phyloP scores from a whole-genome alignment of 352 stramenopile species.

The Phytophthora sojae region DNA sequence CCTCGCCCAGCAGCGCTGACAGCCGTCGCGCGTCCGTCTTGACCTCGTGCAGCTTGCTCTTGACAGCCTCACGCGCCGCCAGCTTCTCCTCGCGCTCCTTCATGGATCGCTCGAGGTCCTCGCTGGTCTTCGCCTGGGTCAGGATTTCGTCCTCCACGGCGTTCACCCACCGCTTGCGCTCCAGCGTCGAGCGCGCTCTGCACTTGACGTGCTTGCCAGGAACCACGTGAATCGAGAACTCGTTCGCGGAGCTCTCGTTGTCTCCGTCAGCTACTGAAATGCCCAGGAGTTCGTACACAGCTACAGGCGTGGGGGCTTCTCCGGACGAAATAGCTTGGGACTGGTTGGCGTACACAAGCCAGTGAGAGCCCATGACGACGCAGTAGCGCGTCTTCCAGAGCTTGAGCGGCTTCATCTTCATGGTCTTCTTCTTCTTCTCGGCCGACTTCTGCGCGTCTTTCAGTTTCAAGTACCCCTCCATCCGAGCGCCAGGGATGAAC shows the following conservation, averaged over 20 bases:
- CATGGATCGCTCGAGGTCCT: conserved; percentile 47
- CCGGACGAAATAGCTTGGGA: conserved; percentile 48
- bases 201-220: conserved; percentile 50
- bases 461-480: conserved; percentile 78
- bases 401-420: conserved; percentile 42
- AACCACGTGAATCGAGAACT: conserved; percentile 41
- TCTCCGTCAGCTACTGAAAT: conserved; percentile 35
- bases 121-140: conserved; percentile 36
- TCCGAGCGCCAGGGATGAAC: conserved; percentile 64
- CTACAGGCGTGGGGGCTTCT: conserved; percentile 39
- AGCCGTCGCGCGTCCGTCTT: conserved; percentile 59
- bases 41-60: conserved; percentile 59
- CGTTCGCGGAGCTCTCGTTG: conserved; percentile 14
- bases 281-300: conserved; percentile 63
- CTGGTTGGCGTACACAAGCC: conserved; percentile 77
- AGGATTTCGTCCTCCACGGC: conserved; percentile 65
- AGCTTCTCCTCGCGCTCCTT: conserved; percentile 50
- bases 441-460: conserved; percentile 32
- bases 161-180: conserved; percentile 76
- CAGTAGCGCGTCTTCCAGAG: conserved; percentile 73
- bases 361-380: conserved; percentile 74
- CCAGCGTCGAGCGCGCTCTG: conserved; percentile 65
- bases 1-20: conserved; percentile 54
- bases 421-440: conserved; percentile 27
- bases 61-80: conserved; percentile 50